phyloP scores from a whole-genome alignment of 768 basidiomycete species.

The Crucibulum laeve region DNA sequence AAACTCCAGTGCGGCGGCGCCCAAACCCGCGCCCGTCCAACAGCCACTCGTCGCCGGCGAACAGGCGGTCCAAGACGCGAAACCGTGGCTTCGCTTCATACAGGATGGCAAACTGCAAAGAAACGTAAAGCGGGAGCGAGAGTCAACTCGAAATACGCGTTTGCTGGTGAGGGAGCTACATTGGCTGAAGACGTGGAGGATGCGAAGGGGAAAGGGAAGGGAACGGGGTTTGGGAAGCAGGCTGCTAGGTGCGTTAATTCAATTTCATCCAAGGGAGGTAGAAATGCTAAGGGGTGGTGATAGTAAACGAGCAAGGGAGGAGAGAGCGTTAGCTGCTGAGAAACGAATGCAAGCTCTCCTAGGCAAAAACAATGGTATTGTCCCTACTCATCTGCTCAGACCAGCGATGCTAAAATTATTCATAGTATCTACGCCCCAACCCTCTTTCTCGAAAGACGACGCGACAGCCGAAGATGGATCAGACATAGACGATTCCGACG shows the following conservation, averaged over 20 bases:
- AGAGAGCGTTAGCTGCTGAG: constrained; percentile 74
- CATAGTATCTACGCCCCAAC: background rate
- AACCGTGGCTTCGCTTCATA: constrained; percentile 49
- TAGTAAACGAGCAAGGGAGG: constrained; percentile 78
- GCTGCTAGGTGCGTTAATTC: constrained; percentile 49
- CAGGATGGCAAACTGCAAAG: constrained; percentile 59
- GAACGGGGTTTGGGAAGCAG: constrained; percentile 67
- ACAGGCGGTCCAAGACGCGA: constrained; percentile 22
- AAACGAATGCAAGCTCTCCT: constrained; percentile 47
- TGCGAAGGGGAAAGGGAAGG: constrained; percentile 28
- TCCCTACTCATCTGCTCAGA: background rate
- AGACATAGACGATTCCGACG: constrained; percentile 18
- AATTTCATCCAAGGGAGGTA: background rate
- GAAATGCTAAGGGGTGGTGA: background rate
- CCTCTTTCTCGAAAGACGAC: background rate
- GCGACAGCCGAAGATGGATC: background rate
- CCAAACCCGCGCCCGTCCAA: constrained; percentile 58
- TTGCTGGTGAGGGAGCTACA: constrained; percentile 50
- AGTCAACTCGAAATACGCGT: constrained; percentile 57
- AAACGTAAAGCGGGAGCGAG: constrained; percentile 70
- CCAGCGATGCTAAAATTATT: background rate
- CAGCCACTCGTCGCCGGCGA: constrained; percentile 37
- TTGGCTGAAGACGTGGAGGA: constrained; percentile 41
- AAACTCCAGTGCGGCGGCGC: constrained; percentile 73
- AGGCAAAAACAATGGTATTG: constrained; percentile 21